Evolutionary conservation across 176 grass and related monocot species (phyloP), one percentile per base, ranked within the genome.

Genomic region (Dendrocalamus sinicus): DNA sequence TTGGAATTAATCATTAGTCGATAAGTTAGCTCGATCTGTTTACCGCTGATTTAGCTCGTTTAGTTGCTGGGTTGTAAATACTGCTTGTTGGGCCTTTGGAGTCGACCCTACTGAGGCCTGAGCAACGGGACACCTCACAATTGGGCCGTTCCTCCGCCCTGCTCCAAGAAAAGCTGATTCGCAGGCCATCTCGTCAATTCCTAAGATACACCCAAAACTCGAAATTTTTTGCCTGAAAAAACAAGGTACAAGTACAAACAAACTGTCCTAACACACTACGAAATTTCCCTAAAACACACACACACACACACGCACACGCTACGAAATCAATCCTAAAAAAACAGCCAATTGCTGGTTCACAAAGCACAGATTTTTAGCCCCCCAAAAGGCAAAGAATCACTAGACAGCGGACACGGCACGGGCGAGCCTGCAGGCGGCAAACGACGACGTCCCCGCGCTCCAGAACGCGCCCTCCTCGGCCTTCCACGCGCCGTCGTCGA

Each of bases 401-500:
- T 26, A 22, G 40, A 24, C 22, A 8, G 68, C 14, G 47, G 77
- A 22, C 50, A 72, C 9, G 28, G 66, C 66, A n/a, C 24, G 26
- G 5, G 40, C 88, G 66, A 80, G 67, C 48, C 87, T 77, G 77
- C 73, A 83, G 22, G 17, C 76, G 24, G 30, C 35, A 20, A 84
- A 81, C 6, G 92, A 84, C 16, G 78, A 71, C 62, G 65, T 46
- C 9, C 83, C 50, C 23, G 79, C 73, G 75, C 69, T 69, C 83
- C 91, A 89, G 14, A 83, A 65, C 86, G 84, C 80, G 46, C 84
- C 91, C 63, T 82, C 90, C 15, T 94, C 93, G 47, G 43, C 76
- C 88, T 86, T 92, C 93, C 93, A 94, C 60, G 50, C 32, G 1
- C 93, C 88, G 52, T 95, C 91, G 43, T 95, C 91, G 75, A 93